Evolutionary conservation across 768 basidiomycete species (phyloP).

Genomic region (Daedaleopsis sinensis): DNA sequence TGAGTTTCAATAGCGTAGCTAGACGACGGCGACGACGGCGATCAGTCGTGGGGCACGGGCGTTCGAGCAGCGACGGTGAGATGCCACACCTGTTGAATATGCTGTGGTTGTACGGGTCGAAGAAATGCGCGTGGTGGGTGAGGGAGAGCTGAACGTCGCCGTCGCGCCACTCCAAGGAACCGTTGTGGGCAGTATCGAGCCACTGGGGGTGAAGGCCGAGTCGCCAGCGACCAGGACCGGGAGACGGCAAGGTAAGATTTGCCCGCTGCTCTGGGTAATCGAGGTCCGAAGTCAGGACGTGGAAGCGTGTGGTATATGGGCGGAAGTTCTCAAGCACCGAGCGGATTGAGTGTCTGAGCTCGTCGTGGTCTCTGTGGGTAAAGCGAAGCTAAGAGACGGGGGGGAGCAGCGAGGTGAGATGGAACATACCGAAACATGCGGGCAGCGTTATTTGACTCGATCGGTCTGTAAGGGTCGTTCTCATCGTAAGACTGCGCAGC

Average conservation of each 20-base stretch:
- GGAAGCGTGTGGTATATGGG: conserved; percentile 32
- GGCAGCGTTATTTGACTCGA: conserved; percentile 18
- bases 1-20: conserved; percentile 42
- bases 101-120: conserved; percentile 23
- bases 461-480: conserved; percentile 28
- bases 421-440: conserved; percentile 29
- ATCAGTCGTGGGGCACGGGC: too few species aligned
- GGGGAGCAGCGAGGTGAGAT: not conserved
- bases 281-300: conserved; percentile 40
- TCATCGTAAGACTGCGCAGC: conserved; percentile 10
- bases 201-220: conserved; percentile 45
- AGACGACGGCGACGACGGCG: too few species aligned
- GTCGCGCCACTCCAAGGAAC: conserved; percentile 24
- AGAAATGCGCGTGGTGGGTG: conserved; percentile 36
- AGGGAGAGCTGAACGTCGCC: conserved; percentile 32
- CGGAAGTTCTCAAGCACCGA: conserved; percentile 36
- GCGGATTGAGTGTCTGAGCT: conserved; percentile 40
- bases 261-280: conserved; percentile 22
- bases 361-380: conserved; percentile 37
- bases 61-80: too few species aligned
- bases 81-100: conserved; percentile 38
- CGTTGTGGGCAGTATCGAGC: conserved; percentile 31
- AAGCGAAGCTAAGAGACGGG: not conserved
- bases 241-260: conserved; percentile 10
- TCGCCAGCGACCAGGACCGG: conserved; percentile 24